A percentile compares a stretch with the other conserved stretches of the same genome.
Conservation (phyloP, 345 rosid species). For the Passiflora organensis region DNA sequence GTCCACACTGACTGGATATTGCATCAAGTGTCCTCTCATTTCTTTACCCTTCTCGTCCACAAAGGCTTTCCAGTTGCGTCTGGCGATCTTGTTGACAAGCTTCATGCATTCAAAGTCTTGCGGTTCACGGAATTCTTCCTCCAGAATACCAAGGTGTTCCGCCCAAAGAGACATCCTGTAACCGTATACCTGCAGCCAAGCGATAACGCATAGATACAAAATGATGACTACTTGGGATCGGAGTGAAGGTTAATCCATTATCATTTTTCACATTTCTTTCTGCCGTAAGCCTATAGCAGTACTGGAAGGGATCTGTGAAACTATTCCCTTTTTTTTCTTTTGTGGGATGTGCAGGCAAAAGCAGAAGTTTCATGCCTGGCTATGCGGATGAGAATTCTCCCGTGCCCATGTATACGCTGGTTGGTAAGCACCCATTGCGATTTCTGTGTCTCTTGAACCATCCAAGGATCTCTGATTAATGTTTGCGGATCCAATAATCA, state of each 20-base stretch:
- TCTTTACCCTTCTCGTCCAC: constrained; percentile 23
- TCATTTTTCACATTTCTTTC: no score
- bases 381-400: constrained; percentile 42
- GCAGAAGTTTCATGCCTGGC: constrained; percentile 38
- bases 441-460: constrained; percentile 74
- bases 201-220: background rate
- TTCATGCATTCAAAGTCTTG: constrained; percentile 34
- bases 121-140: constrained; percentile 38
- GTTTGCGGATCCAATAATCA: constrained; percentile 63
- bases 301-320: background rate
- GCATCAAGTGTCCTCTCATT: constrained; percentile 64
- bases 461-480: constrained; percentile 76
- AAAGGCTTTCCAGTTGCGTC: constrained; percentile 47
- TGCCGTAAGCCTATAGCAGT: no score
- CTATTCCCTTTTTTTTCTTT: background rate
- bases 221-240: background rate
- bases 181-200: constrained; percentile 48
- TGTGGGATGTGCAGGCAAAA: background rate
- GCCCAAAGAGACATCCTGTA: constrained; percentile 73
- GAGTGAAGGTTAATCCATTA: no score
- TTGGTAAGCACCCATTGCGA: constrained; percentile 71
- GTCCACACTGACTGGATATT: constrained; percentile 42
- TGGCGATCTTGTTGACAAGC: constrained; percentile 33
- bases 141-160: constrained; percentile 48
- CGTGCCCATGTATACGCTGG: constrained; percentile 53